Evolutionary conservation across 331 rosid genomes (phyloP).

Genomic region (Pyracantha coccinea): DNA sequence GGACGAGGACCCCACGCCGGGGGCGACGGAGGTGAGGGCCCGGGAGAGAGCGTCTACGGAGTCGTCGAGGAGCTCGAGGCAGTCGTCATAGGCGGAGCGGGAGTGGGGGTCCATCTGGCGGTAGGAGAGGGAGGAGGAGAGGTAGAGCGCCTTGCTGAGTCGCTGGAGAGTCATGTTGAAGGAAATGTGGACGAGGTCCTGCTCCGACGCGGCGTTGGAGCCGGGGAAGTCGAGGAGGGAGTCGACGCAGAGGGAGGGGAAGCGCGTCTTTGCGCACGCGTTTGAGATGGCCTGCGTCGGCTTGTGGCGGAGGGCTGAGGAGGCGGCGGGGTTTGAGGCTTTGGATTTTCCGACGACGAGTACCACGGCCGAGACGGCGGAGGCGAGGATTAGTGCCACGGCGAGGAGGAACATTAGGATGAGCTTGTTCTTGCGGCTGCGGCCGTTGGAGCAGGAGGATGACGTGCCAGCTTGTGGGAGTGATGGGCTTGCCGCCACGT

Average conservation of each 20-base stretch:
- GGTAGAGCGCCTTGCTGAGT: slow-evolving; percentile 49
- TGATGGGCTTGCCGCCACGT: slow-evolving; percentile 11
- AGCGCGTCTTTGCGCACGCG: slow-evolving; percentile 55
- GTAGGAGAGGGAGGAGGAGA: slow-evolving; percentile 35
- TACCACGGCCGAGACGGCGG: slow-evolving; percentile 44
- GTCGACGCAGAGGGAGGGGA: slow-evolving; percentile 51
- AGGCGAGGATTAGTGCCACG: slow-evolving; percentile 33
- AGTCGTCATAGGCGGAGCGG: slow-evolving; percentile 62
- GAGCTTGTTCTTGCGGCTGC: slow-evolving; percentile 18
- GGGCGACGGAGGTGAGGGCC: slow-evolving; percentile 32
- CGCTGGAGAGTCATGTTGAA: slow-evolving; percentile 82
- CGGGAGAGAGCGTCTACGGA: slow-evolving; percentile 56
- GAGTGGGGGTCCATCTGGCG: slow-evolving; percentile 30
- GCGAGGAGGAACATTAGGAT: slow-evolving; percentile 37
- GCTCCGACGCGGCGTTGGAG: slow-evolving; percentile 48
- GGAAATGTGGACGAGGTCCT: slow-evolving; percentile 85
- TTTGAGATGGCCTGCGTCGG: slow-evolving; percentile 75
- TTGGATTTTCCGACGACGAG: slow-evolving; percentile 13
- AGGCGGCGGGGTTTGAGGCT: background rate
- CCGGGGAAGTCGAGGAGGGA: slow-evolving; percentile 69
- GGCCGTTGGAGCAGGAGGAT: background rate
- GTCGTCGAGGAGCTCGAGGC: slow-evolving; percentile 74
- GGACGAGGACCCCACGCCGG: background rate
- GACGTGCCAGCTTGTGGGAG: slow-evolving; percentile 5
- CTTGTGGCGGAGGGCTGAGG: slow-evolving; percentile 9